Evolutionary conservation across 2,329 filamentous ascomycete species (phyloP).

Genomic region (Paraphaeosphaeria minitans): DNA sequence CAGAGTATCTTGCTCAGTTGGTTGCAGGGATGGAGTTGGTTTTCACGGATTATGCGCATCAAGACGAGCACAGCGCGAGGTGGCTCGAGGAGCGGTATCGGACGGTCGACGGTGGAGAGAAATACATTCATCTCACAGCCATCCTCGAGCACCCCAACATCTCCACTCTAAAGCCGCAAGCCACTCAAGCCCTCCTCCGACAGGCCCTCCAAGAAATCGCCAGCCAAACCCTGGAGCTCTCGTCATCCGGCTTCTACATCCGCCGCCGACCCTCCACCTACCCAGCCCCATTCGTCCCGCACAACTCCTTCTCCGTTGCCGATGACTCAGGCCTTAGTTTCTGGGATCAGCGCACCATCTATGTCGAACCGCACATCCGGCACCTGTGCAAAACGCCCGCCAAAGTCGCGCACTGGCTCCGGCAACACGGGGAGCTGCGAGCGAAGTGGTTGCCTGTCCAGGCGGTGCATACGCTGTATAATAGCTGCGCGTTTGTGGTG

Average conservation of each 20-base stretch:
- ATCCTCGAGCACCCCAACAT: slow-evolving; percentile 38
- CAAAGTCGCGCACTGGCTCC: slow-evolving; percentile 38
- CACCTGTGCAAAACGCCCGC: slow-evolving; percentile 38
- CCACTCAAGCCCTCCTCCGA: slow-evolving; percentile 35
- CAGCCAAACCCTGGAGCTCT: slow-evolving; percentile 28
- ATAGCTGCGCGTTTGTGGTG: slow-evolving; percentile 43
- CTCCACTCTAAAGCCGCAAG: slow-evolving; percentile 37
- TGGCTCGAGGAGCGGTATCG: slow-evolving; percentile 38
- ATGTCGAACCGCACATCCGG: slow-evolving; percentile 43
- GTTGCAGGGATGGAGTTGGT: slow-evolving; percentile 40
- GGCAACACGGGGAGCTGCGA: slow-evolving; percentile 32
- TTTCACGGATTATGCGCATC: slow-evolving; percentile 45
- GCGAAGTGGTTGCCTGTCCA: slow-evolving; percentile 44
- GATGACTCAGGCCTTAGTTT: slow-evolving; percentile 39
- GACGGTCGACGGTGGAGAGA: slow-evolving; percentile 28
- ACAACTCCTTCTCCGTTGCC: slow-evolving; percentile 29
- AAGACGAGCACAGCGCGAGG: slow-evolving; percentile 27
- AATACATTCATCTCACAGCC: slow-evolving; percentile 39
- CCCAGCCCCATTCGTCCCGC: slow-evolving; percentile 35
- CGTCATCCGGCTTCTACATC: slow-evolving; percentile 34
- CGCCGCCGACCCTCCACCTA: slow-evolving; percentile 39
- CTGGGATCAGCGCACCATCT: slow-evolving; percentile 46
- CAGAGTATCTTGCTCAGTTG: slow-evolving; percentile 38
- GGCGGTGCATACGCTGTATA: slow-evolving; percentile 37
- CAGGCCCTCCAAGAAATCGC: slow-evolving; percentile 30